These are phyloP conservation scores for Penicillium arizonense DNA, from an alignment of 495 filamentous ascomycete species.

Conservation along the genomic window DNA sequence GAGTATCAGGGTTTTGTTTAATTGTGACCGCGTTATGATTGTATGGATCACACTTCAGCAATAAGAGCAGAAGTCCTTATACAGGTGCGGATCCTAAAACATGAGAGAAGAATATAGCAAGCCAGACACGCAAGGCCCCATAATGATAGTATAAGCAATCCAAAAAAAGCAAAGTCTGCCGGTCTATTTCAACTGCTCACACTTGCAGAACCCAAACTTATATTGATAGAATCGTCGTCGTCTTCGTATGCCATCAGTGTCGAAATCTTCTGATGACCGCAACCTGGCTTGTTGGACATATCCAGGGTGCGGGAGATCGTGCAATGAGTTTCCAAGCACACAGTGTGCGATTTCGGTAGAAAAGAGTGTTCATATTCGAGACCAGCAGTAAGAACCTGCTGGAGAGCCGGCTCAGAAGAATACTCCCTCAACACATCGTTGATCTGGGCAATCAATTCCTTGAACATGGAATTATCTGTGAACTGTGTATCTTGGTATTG, in stretches of 20 bases:
- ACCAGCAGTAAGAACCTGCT: constrained; percentile 17
- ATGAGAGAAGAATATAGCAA: background rate
- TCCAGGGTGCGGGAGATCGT: constrained; percentile 10
- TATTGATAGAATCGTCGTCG: constrained; percentile 1
- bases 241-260: background rate
- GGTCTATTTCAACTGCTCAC: constrained; percentile 1
- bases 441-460: constrained; percentile 17
- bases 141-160: background rate
- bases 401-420: constrained; percentile 8
- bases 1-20: no score
- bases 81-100: background rate
- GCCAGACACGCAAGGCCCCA: background rate
- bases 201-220: constrained; percentile 5
- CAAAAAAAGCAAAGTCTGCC: background rate
- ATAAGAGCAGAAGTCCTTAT: background rate
- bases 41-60: background rate
- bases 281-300: background rate
- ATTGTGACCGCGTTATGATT: background rate
- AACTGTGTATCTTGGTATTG: background rate
- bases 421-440: constrained; percentile 15
- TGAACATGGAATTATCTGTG: constrained; percentile 6
- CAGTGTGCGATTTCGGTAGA: constrained; percentile 7
- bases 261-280: background rate
- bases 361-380: constrained; percentile 23
- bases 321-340: constrained; percentile 16